Percentiles rank a stretch among this genome's conserved stretches.
These are phyloP conservation scores for Metarhizium rileyi DNA, from an alignment of 2,329 filamentous ascomycete species.

Conservation along the genomic window DNA sequence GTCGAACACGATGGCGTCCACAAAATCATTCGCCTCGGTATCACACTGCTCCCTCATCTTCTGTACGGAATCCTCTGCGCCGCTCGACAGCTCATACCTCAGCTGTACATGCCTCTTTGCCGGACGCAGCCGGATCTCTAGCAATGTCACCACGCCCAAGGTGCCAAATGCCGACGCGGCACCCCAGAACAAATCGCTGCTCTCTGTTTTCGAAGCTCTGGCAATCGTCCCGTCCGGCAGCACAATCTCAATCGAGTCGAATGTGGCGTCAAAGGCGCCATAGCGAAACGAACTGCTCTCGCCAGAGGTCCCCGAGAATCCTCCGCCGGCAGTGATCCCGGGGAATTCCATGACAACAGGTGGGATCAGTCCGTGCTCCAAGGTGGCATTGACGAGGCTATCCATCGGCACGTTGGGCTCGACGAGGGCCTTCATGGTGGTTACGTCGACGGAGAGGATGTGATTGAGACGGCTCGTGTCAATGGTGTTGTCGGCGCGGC, in stretches of 20 bases:
- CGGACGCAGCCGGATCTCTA: constrained; percentile 49
- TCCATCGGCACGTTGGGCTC: constrained; percentile 66
- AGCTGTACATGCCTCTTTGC: constrained; percentile 48
- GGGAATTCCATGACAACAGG: constrained; percentile 64
- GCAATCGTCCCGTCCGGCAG: constrained; percentile 49
- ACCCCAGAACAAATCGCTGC: constrained; percentile 52
- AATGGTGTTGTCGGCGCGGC: constrained; percentile 44
- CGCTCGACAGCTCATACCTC: constrained; percentile 40
- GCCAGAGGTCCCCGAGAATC: constrained; percentile 56
- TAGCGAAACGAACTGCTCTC: constrained; percentile 60
- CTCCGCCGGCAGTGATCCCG: constrained; percentile 61
- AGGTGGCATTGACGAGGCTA: constrained; percentile 45
- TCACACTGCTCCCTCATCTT: constrained; percentile 34
- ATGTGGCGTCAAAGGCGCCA: constrained; percentile 54
- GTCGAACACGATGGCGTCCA: constrained; percentile 61
- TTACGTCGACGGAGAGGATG: constrained; percentile 50
- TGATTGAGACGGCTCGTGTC: constrained; percentile 56
- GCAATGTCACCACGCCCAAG: constrained; percentile 53
- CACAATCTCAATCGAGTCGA: constrained; percentile 55
- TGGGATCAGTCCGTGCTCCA: constrained; percentile 47
- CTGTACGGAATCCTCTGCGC: constrained; percentile 26
- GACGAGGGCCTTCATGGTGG: constrained; percentile 47
- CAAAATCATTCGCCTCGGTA: constrained; percentile 44
- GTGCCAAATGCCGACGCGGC: constrained; percentile 58
- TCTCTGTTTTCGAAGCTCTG: constrained; percentile 42